phyloP scores from a whole-genome alignment of 371 early-diverging fungal genomes.

The Mucor plumbeus region DNA sequence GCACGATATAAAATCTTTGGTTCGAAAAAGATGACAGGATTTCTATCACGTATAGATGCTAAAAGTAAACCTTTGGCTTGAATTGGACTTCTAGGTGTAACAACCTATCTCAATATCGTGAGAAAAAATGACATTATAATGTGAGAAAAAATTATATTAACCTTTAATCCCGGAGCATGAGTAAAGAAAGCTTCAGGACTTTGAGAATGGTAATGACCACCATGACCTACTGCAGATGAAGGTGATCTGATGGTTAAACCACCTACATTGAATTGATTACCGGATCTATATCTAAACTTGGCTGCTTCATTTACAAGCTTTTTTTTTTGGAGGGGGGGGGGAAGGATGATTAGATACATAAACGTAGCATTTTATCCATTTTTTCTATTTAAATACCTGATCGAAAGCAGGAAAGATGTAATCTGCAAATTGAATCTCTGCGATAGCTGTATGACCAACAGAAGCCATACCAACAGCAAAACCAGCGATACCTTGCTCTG shows the following conservation, averaged over 20 bases:
- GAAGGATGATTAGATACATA: not conserved
- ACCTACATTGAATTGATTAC: constrained; percentile 90
- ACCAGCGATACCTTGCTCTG: constrained; percentile 97
- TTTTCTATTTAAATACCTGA: constrained; percentile 65
- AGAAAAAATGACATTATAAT: constrained; percentile 15
- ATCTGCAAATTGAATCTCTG: constrained; percentile 99
- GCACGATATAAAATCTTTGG: constrained; percentile 97
- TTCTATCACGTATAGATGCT: constrained; percentile 91
- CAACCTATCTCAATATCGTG: constrained; percentile 57
- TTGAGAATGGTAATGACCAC: constrained; percentile 97
- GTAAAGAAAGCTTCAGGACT: constrained; percentile 96
- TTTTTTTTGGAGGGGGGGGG: not conserved
- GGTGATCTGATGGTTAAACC: constrained; percentile 94
- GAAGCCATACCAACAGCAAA: constrained; percentile 98
- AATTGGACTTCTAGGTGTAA: constrained; percentile 93
- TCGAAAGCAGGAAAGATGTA: constrained; percentile 98
- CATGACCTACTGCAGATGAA: constrained; percentile 96
- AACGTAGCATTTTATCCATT: not conserved
- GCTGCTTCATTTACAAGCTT: constrained; percentile 98
- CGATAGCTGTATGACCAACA: constrained; percentile 96
- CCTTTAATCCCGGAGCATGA: constrained; percentile 94
- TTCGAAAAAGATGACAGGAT: constrained; percentile 96
- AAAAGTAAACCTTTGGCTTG: constrained; percentile 97
- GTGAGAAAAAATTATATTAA: constrained; percentile 25
- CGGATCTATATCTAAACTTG: constrained; percentile 96